Evolutionary conservation across 768 basidiomycete genomes (phyloP).

Genomic region (Suillus tomentosus): DNA sequence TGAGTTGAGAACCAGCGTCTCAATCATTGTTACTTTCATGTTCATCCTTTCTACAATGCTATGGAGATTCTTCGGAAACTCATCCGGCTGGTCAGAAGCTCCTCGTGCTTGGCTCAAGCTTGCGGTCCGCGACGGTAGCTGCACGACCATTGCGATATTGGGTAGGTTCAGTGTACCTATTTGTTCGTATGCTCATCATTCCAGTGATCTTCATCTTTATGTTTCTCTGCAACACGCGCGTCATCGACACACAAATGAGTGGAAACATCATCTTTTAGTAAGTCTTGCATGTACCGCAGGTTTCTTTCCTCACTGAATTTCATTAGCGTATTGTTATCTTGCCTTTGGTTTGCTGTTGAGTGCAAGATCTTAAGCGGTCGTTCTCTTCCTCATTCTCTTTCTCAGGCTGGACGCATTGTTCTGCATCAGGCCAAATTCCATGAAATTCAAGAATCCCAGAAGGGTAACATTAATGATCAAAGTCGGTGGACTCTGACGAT

Average conservation of each 20-base stretch:
- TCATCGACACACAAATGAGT: slow-evolving; percentile 17
- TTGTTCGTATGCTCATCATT: not conserved
- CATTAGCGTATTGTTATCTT: not conserved
- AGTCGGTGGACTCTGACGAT: not conserved
- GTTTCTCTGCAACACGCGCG: slow-evolving; percentile 17
- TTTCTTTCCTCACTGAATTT: not conserved
- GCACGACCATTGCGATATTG: slow-evolving; percentile 14
- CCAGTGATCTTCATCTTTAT: slow-evolving; percentile 23
- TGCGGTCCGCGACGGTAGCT: slow-evolving; percentile 19
- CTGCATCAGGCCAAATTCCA: not conserved
- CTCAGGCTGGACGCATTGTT: not conserved
- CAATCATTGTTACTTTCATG: slow-evolving; percentile 21
- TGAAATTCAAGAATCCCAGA: not conserved
- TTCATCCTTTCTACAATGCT: slow-evolving; percentile 22
- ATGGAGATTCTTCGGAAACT: slow-evolving; percentile 17
- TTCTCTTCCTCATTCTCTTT: not conserved
- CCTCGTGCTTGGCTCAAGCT: not conserved
- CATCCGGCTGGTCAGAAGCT: not conserved
- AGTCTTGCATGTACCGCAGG: slow-evolving; percentile 7
- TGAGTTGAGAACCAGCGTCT: slow-evolving; percentile 11
- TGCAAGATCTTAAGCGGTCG: not conserved
- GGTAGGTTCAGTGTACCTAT: slow-evolving; percentile 12
- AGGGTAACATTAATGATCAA: not conserved
- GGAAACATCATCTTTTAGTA: slow-evolving; percentile 27
- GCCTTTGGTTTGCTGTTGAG: slow-evolving; percentile 8